Base-by-base conservation (phyloP, 148 eudicot genomes). In the Linanthus parryae region DNA sequence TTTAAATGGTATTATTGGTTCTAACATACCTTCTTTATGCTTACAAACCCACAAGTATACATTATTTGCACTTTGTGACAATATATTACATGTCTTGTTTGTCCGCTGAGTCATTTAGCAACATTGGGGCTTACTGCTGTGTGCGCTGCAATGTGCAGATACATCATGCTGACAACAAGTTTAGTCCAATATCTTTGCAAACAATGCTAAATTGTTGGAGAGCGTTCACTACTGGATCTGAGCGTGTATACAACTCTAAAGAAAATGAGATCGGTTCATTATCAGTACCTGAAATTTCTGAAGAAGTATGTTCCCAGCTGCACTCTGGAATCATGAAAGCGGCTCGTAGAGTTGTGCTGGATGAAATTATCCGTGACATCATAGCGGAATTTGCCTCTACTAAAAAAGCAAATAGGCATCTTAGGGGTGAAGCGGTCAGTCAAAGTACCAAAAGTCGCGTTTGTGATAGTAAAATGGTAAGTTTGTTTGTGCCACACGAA, bases 261-360 rank as follows among this genome's bases (percentile, higher is more conserved):
- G 66, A 51, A 58, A 62, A 59, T 37, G 59, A 44, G n/a, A 48
- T 47, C 63, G 48, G 55, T 55, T 44, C 42, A 22, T 44, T 48
- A 19, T 21, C 20, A 30, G 27, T 81, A 53, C 62, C 73, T 21
- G 79, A 69, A 52, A 63, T 81, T 59, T 83, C 98, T 19, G 88
- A 78, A 47, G 77, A 79, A 56, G 60, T 87, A 59, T 81, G 76
- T 61, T 71, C 79, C 25, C 88, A 92, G 57, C 73, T 92, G 74
- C 98, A 92, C 61, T 62, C 63, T 49, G 88, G 71, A 39, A 77
- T 92, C 39, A 77, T 87, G 83, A 92, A 77, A 77, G 69, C 90
- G 31, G 77, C 96, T 48, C 89, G 87, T 38, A 74, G 76, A 44
- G 69, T 72, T 56, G 52, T 87, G 62, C 76, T 87, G 43, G 96